phyloP scores from a whole-genome alignment of 768 basidiomycete genomes.

The Naganishia vishniacii region DNA sequence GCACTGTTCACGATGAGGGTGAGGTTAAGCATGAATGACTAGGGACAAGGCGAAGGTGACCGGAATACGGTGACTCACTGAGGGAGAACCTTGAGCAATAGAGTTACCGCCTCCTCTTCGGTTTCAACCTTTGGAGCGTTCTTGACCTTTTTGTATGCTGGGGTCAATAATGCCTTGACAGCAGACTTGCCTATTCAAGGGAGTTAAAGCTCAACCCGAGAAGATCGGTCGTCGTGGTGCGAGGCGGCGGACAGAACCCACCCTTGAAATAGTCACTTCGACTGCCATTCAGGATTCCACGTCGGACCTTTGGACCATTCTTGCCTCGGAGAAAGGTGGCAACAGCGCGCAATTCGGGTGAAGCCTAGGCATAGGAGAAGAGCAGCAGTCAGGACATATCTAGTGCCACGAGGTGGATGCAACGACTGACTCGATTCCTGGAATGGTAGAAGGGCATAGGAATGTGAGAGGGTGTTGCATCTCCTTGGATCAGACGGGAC shows the following conservation, averaged over 20 bases:
- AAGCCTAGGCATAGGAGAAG: conserved; percentile 52
- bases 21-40: not conserved
- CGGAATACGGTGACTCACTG: conserved; percentile 47
- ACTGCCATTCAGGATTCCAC: conserved; percentile 88
- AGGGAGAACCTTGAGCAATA: conserved; percentile 67
- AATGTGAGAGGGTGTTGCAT: not conserved
- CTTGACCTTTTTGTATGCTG: conserved; percentile 25
- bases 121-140: conserved; percentile 25
- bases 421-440: conserved; percentile 5
- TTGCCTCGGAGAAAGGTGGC: conserved; percentile 81
- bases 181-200: conserved; percentile 77
- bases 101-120: conserved; percentile 57
- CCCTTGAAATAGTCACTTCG: conserved; percentile 98
- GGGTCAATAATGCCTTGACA: conserved; percentile 69
- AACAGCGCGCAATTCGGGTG: conserved; percentile 71
- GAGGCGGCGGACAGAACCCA: too few species aligned
- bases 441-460: not conserved
- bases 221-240: too few species aligned
- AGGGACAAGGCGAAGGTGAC: not conserved
- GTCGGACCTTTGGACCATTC: conserved; percentile 78
- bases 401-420: not conserved
- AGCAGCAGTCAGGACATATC: too few species aligned
- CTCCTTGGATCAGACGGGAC: not conserved
- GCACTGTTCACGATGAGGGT: conserved; percentile 50
- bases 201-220: too few species aligned